These are phyloP conservation scores for Kazachstania martiniae DNA, from an alignment of 805 yeast genomes.

Conservation along the genomic window DNA sequence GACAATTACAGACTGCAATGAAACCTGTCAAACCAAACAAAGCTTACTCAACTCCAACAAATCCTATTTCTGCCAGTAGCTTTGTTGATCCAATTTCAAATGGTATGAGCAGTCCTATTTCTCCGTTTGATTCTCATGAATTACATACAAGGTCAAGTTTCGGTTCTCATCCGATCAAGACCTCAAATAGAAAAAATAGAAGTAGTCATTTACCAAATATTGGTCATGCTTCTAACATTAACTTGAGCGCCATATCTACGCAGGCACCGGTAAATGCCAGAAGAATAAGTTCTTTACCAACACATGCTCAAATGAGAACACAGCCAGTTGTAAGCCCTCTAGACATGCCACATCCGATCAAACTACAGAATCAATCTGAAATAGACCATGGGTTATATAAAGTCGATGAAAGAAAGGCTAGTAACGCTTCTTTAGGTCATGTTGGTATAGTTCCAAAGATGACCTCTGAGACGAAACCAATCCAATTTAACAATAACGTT, in stretches of 20 bases:
- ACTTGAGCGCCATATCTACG: constrained; percentile 6
- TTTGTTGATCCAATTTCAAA: constrained; percentile 16
- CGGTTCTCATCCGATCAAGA: constrained; percentile 14
- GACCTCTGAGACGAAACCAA: no score
- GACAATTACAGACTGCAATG: neutral
- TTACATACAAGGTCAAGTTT: constrained; percentile 2
- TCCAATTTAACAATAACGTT: no score
- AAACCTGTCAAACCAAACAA: neutral
- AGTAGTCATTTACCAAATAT: constrained; percentile 19
- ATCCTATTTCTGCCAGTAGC: constrained; percentile 8
- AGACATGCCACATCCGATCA: constrained; percentile 7
- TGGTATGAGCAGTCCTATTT: constrained; percentile 2
- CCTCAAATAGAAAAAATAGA: constrained; percentile 28
- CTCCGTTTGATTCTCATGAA: constrained; percentile 6
- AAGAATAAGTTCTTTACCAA: constrained; percentile 5
- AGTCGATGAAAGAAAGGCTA: no score
- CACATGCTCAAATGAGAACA: neutral
- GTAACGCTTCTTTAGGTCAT: no score
- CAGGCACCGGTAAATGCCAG: constrained; percentile 1
- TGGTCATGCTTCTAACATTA: constrained; percentile 22
- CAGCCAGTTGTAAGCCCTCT: constrained; percentile 2
- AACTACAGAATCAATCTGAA: no score
- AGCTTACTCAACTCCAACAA: constrained; percentile 3
- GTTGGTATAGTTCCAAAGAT: no score
- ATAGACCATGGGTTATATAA: no score